These are phyloP conservation scores for Penstemon eatonii DNA, from an alignment of 257 asterid genomes.

Conservation along the genomic window DNA sequence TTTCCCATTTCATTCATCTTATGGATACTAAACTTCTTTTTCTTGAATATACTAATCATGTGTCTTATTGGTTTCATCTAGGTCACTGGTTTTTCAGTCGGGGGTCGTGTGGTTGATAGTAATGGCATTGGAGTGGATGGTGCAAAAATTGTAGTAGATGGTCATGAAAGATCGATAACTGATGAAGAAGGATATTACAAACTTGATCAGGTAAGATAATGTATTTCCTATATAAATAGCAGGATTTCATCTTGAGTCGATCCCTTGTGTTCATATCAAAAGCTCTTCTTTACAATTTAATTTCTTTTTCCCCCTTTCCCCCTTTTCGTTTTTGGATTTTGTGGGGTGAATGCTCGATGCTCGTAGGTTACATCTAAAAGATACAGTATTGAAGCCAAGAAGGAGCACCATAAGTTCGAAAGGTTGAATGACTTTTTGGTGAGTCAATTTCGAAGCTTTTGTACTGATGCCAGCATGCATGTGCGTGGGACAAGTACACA, in stretches of 20 bases:
- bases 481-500: slow-evolving; percentile 20
- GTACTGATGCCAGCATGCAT: slow-evolving; percentile 14
- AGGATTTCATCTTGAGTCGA: not conserved
- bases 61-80: slow-evolving; percentile 34
- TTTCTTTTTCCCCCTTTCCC: slow-evolving; percentile 1
- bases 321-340: slow-evolving; percentile 8
- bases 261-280: slow-evolving; percentile 20
- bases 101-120: slow-evolving; percentile 95
- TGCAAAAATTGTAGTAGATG: slow-evolving; percentile 76
- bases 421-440: slow-evolving; percentile 75
- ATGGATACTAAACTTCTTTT: slow-evolving; percentile 14
- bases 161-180: slow-evolving; percentile 73
- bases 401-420: slow-evolving; percentile 84
- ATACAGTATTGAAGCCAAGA: slow-evolving; percentile 80
- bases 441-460: slow-evolving; percentile 35
- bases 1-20: slow-evolving; percentile 13
- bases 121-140: slow-evolving; percentile 72
- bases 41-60: slow-evolving; percentile 9
- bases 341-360: slow-evolving; percentile 28
- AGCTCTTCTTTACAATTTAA: slow-evolving; percentile 11
- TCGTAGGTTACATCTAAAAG: slow-evolving; percentile 82
- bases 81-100: slow-evolving; percentile 99
- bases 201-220: slow-evolving; percentile 85
- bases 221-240: slow-evolving; percentile 17
- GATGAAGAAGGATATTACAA: slow-evolving; percentile 87